These are phyloP conservation scores for Erodium texanum DNA, from an alignment of 441 rosid genomes.

Conservation along the genomic window DNA sequence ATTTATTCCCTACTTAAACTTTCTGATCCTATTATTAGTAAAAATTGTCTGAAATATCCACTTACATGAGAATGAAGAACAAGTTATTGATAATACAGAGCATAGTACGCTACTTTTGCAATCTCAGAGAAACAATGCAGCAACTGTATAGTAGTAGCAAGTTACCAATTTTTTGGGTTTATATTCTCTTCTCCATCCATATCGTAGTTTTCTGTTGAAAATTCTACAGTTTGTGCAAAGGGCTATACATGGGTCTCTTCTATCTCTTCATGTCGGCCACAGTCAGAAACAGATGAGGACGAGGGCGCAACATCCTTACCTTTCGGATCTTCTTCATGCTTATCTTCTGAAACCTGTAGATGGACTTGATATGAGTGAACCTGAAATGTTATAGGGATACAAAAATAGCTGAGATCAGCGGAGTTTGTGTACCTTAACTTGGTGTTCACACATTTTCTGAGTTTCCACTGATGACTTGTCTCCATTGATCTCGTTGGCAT, in stretches of 20 bases:
- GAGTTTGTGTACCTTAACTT: slow-evolving; percentile 48
- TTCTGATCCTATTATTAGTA: background rate
- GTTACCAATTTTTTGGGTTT: no score
- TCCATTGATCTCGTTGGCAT: slow-evolving; percentile 22
- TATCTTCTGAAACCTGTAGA: background rate
- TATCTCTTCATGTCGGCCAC: slow-evolving; percentile 11
- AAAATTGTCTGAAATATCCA: background rate
- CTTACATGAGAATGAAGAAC: background rate
- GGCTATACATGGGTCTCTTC: slow-evolving; percentile 13
- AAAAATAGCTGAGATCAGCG: background rate
- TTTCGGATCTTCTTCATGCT: slow-evolving; percentile 16
- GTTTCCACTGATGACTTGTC: slow-evolving; percentile 40
- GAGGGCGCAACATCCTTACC: slow-evolving; percentile 31
- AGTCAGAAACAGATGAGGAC: slow-evolving; percentile 19
- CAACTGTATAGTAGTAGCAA: background rate
- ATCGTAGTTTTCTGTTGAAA: no score
- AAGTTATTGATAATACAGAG: background rate
- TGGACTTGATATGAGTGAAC: background rate
- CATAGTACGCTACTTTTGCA: background rate
- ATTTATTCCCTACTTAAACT: no score
- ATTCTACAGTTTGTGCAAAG: no score
- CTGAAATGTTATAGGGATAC: background rate
- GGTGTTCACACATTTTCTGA: slow-evolving; percentile 43
- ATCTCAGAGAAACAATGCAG: background rate
- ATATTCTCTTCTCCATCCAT: background rate